A percentile compares a stretch with the other conserved stretches of the same genome.
phyloP scores from a whole-genome alignment of 179 eudicot genomes.

The Beta lomatogona region DNA sequence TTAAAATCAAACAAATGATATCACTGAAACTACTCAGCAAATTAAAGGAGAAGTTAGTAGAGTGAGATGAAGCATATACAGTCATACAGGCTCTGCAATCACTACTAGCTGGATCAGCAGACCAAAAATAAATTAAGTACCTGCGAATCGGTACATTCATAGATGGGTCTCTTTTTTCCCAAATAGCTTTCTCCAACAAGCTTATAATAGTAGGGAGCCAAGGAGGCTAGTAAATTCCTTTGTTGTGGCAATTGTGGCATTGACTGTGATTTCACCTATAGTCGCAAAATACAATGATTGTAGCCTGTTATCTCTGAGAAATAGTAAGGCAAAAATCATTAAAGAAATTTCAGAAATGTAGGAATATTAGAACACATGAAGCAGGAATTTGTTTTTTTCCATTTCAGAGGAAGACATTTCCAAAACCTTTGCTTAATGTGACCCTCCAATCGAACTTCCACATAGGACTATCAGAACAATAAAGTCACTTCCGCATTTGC shows the following conservation, averaged over 20 bases:
- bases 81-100: background rate
- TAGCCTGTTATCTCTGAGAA: background rate
- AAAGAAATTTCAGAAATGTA: background rate
- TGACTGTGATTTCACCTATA: slow-evolving; percentile 71
- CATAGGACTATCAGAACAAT: background rate
- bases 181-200: slow-evolving; percentile 90
- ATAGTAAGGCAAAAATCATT: background rate
- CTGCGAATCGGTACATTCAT: slow-evolving; percentile 86
- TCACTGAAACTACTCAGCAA: background rate
- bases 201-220: slow-evolving; percentile 76
- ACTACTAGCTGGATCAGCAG: background rate
- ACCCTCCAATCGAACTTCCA: background rate
- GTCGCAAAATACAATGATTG: slow-evolving; percentile 6
- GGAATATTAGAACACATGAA: background rate
- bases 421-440: background rate
- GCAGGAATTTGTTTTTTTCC: background rate
- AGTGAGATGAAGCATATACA: slow-evolving; percentile 4
- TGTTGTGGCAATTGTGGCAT: slow-evolving; percentile 77
- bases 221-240: slow-evolving; percentile 54
- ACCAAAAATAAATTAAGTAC: slow-evolving; percentile 29
- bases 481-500: background rate
- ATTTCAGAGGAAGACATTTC: background rate
- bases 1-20: background rate
- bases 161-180: slow-evolving; percentile 71
- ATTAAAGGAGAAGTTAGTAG: background rate